phyloP scores from a whole-genome alignment of 352 stramenopile genomes.

The Peronospora farinosa region DNA sequence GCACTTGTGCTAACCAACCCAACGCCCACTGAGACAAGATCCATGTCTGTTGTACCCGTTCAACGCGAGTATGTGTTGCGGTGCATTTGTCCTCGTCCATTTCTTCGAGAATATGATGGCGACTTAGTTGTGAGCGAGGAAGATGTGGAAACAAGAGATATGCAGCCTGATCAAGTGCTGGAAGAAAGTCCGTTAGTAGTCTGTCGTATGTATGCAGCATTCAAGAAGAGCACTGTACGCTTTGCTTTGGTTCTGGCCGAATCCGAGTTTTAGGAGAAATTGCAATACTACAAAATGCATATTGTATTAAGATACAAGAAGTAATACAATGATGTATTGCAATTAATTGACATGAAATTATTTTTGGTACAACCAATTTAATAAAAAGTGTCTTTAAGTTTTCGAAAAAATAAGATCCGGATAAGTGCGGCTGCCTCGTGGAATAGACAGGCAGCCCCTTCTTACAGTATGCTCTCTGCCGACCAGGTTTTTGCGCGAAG shows the following conservation, averaged over 20 bases:
- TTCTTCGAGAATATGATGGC: constrained; percentile 44
- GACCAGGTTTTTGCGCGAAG: constrained; percentile 9
- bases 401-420: no score
- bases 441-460: no score
- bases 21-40: constrained; percentile 21
- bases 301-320: no score
- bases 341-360: no score
- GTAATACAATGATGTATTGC: no score
- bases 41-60: constrained; percentile 21
- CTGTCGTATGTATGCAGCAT: constrained; percentile 75
- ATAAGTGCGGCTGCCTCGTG: no score
- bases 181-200: constrained; percentile 65
- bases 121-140: constrained; percentile 17
- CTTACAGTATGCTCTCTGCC: constrained; percentile 11
- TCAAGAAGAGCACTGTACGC: constrained; percentile 68
- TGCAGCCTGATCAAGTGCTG: constrained; percentile 20
- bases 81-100: constrained; percentile 64
- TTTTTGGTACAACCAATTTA: no score
- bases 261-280: constrained; percentile 54
- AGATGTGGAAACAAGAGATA: constrained; percentile 7
- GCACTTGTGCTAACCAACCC: constrained; percentile 46
- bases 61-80: constrained; percentile 75
- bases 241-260: constrained; percentile 66
- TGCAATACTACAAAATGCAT: no score
- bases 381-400: no score